A percentile compares a stretch with the other conserved stretches of the same genome.
phyloP scores from a whole-genome alignment of 2,329 filamentous ascomycete genomes.

The Ceratocystis huliohia region DNA sequence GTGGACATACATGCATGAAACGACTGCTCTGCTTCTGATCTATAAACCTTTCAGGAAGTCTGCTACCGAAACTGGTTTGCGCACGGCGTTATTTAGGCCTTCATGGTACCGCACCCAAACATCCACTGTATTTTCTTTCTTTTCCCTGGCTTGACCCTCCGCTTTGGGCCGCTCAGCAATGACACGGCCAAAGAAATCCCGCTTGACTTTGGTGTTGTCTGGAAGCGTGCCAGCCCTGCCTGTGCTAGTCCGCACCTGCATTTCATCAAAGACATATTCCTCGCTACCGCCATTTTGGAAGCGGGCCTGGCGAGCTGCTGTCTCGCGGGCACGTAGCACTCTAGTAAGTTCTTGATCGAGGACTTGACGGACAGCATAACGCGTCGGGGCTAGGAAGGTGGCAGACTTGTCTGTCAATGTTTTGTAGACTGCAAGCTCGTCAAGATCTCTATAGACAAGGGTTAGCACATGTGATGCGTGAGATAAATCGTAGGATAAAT shows the following conservation, averaged over 20 bases:
- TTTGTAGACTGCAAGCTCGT: slow-evolving; percentile 62
- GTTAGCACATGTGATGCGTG: slow-evolving; percentile 19
- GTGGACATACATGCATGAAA: neutral
- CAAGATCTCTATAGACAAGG: slow-evolving; percentile 46
- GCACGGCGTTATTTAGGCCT: slow-evolving; percentile 81
- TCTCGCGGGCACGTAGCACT: slow-evolving; percentile 54
- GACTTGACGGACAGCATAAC: slow-evolving; percentile 89
- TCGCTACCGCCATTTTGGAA: slow-evolving; percentile 41
- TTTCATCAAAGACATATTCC: slow-evolving; percentile 31
- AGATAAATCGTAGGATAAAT: neutral
- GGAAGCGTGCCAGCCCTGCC: slow-evolving; percentile 22
- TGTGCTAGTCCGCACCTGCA: slow-evolving; percentile 23
- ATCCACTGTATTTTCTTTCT: slow-evolving; percentile 36
- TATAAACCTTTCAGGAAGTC: slow-evolving; percentile 62
- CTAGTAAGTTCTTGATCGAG: slow-evolving; percentile 80
- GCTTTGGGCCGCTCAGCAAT: slow-evolving; percentile 33
- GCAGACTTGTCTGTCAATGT: slow-evolving; percentile 45
- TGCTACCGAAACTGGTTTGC: slow-evolving; percentile 69
- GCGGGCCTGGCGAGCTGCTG: slow-evolving; percentile 51
- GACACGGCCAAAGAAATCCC: slow-evolving; percentile 76
- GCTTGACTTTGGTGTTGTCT: slow-evolving; percentile 39
- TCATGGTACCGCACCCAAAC: slow-evolving; percentile 87
- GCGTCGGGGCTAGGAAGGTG: slow-evolving; percentile 54
- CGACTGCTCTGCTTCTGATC: neutral
- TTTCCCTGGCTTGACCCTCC: slow-evolving; percentile 27